Percentiles rank a stretch among this genome's conserved stretches.
Conservation (phyloP, 306 rosid genomes). For the Dalbergia cultrata region DNA sequence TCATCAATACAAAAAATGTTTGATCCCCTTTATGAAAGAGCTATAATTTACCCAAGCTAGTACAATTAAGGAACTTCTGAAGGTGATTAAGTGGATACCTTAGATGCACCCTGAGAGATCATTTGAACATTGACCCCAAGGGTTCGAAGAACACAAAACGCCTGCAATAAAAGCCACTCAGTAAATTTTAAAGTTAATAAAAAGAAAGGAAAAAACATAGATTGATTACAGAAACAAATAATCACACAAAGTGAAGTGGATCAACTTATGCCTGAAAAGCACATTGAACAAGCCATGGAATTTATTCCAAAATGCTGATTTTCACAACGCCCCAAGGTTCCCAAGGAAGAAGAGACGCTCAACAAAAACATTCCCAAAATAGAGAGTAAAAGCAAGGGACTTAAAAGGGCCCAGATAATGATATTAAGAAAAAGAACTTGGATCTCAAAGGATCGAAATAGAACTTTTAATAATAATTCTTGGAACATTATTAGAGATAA, state of each 20-base stretch:
- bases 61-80: not conserved
- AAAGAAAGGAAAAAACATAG: conserved; percentile 19
- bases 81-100: conserved; percentile 63
- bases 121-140: conserved; percentile 94
- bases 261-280: conserved; percentile 39
- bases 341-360: conserved; percentile 19
- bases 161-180: conserved; percentile 61
- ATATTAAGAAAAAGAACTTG: conserved; percentile 13
- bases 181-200: not conserved
- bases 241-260: conserved; percentile 19
- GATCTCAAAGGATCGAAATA: conserved; percentile 23
- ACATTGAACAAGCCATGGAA: conserved; percentile 28
- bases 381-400: conserved; percentile 18
- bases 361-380: conserved; percentile 35
- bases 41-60: conserved; percentile 14
- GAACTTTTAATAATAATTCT: conserved; percentile 6
- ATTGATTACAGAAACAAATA: conserved; percentile 37
- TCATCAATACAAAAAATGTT: not conserved
- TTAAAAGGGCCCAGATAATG: conserved; percentile 17
- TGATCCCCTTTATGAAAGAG: not conserved
- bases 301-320: conserved; percentile 29
- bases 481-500: conserved; percentile 22
- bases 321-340: conserved; percentile 6
- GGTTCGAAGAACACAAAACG: conserved; percentile 78
- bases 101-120: conserved; percentile 98